A percentile compares a stretch with the other conserved stretches of the same genome.
These are phyloP conservation scores for Danielia oregonensis DNA, from an alignment of 805 yeast species.

Conservation along the genomic window DNA sequence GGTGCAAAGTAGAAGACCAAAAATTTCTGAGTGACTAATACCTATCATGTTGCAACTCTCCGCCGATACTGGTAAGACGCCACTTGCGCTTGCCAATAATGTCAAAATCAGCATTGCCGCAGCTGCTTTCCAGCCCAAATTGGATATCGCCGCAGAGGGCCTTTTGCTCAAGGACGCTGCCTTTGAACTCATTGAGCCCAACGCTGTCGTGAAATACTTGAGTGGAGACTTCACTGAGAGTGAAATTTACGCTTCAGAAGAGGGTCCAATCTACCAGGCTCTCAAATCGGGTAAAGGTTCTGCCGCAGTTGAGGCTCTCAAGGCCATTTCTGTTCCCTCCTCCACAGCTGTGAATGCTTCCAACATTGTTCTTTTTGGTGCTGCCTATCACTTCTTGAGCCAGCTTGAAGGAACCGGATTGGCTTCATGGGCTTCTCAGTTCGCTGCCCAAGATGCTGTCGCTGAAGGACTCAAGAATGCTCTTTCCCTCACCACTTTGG, in stretches of 20 bases:
- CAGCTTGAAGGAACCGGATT: constrained; percentile 10
- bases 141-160: constrained; percentile 21
- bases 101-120: constrained; percentile 24
- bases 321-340: constrained; percentile 10
- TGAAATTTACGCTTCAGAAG: constrained; percentile 39
- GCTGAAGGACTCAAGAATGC: constrained; percentile 46
- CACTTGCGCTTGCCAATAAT: constrained; percentile 21
- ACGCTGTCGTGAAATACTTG: constrained; percentile 66
- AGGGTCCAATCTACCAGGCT: constrained; percentile 39
- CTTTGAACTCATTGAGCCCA: constrained; percentile 57
- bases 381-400: constrained; percentile 48
- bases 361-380: constrained; percentile 57
- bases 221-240: constrained; percentile 43
- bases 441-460: constrained; percentile 36
- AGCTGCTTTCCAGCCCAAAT: constrained; percentile 10
- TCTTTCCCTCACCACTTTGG: constrained; percentile 41
- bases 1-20: constrained; percentile 4
- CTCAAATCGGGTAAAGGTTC: constrained; percentile 33
- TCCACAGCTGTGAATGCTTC: constrained; percentile 39
- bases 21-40: constrained; percentile 1
- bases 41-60: constrained; percentile 4
- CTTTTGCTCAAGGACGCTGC: constrained; percentile 30
- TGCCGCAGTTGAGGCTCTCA: constrained; percentile 10
- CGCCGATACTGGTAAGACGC: constrained; percentile 16
- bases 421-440: constrained; percentile 41